Conservation (phyloP, 2,329 filamentous ascomycete species). For the Ophiognomonia clavigignenti-juglandacearum region DNA sequence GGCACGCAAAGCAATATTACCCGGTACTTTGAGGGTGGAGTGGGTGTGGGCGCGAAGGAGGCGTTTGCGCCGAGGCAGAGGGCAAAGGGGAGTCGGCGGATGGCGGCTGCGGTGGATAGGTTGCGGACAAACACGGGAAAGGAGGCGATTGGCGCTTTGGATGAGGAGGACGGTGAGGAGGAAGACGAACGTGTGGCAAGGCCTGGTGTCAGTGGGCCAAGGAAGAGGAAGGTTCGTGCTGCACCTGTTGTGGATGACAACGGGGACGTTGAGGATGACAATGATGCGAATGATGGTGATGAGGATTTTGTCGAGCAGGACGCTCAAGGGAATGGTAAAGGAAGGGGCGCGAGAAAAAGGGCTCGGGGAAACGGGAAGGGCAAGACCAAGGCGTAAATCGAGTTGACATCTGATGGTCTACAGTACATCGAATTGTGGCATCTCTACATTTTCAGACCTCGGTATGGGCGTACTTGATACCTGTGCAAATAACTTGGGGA, state of each 20-base stretch:
- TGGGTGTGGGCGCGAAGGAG: constrained; percentile 57
- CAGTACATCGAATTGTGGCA: no score
- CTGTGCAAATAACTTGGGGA: no score
- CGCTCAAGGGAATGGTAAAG: constrained; percentile 1
- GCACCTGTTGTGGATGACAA: constrained; percentile 17
- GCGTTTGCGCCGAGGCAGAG: constrained; percentile 67
- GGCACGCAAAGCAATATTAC: constrained; percentile 97
- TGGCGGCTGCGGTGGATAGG: constrained; percentile 69
- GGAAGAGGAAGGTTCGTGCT: constrained; percentile 20
- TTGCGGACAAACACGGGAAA: constrained; percentile 52
- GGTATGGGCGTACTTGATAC: no score
- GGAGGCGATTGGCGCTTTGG: constrained; percentile 15
- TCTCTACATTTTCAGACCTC: no score
- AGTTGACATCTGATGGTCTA: no score
- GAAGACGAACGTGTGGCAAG: background rate
- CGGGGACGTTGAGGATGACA: constrained; percentile 1
- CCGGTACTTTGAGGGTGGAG: constrained; percentile 62
- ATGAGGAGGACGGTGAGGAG: constrained; percentile 16
- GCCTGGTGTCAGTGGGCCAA: constrained; percentile 19
- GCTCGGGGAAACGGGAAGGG: constrained; percentile 7
- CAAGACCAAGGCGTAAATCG: constrained; percentile 3
- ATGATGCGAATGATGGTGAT: constrained; percentile 2
- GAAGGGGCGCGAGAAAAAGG: constrained; percentile 1
- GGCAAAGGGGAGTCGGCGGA: constrained; percentile 63
- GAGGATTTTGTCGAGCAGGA: constrained; percentile 7